Evolutionary conservation across 176 grass and related monocot species (phyloP).

Genomic region (Urochloa ruziziensis): DNA sequence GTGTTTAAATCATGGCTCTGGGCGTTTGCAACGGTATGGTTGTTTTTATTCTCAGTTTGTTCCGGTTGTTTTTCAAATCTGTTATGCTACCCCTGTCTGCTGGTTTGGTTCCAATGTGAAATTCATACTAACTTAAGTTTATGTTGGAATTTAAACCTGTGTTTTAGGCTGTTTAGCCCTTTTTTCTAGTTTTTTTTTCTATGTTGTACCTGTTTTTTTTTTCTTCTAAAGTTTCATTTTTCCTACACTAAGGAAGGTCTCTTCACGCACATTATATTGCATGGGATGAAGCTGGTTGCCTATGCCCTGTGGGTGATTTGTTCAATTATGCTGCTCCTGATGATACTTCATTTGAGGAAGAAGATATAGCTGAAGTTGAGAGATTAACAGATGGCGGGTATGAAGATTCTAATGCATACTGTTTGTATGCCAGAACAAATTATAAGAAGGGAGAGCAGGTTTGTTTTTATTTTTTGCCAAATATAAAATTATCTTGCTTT

Average conservation of each 20-base stretch:
- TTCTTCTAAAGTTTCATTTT: constrained; percentile 14
- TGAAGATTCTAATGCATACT: constrained; percentile 62
- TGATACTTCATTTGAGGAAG: constrained; percentile 29
- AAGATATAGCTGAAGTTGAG: constrained; percentile 36
- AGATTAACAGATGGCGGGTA: constrained; percentile 92
- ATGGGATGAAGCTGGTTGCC: constrained; percentile 90
- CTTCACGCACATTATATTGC: constrained; percentile 86
- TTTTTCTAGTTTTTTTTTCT: neutral
- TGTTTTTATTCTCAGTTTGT: neutral
- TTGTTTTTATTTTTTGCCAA: neutral
- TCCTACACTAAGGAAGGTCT: constrained; percentile 54
- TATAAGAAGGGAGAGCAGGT: constrained; percentile 90
- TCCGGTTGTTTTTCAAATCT: neutral
- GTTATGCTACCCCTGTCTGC: neutral
- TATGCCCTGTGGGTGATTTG: constrained; percentile 93
- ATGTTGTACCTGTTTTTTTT: constrained; percentile 9
- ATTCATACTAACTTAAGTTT: neutral
- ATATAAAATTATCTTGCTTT: neutral
- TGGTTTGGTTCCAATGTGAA: neutral
- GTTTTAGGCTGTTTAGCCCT: neutral
- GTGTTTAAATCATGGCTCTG: constrained; percentile 87
- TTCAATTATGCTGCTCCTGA: constrained; percentile 94
- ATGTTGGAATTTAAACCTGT: no score
- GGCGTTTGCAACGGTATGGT: constrained; percentile 77
- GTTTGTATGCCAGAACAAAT: constrained; percentile 76